These are phyloP conservation scores for Mucor lusitanicus DNA, from an alignment of 371 early-diverging fungal genomes.

Conservation along the genomic window DNA sequence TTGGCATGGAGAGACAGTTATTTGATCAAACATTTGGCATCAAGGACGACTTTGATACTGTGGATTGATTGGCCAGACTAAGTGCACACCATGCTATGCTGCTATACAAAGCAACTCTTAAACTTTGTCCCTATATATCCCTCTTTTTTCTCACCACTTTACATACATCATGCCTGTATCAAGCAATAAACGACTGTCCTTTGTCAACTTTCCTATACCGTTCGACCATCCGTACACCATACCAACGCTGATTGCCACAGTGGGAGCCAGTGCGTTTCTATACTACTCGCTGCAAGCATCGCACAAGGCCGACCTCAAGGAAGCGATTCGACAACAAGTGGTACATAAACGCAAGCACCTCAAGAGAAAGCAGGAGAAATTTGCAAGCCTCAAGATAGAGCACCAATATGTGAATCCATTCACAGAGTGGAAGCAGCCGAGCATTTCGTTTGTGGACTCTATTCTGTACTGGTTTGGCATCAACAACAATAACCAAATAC, in stretches of 20 bases:
- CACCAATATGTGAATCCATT: conserved; percentile 67
- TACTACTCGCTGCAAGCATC: conserved; percentile 49
- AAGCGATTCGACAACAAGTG: conserved; percentile 43
- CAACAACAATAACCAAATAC: conserved; percentile 13
- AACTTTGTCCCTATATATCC: not conserved
- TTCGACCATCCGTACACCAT: conserved; percentile 53
- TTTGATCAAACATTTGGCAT: conserved; percentile 82
- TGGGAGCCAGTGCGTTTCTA: conserved; percentile 43
- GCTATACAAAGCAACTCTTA: not conserved
- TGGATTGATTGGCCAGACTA: not conserved
- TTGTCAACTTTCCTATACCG: conserved; percentile 56
- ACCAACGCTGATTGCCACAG: conserved; percentile 37
- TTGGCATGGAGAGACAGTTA: conserved; percentile 66
- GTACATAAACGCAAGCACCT: conserved; percentile 34
- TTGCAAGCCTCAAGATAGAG: conserved; percentile 52
- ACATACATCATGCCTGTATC: not conserved
- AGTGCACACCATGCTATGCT: not conserved
- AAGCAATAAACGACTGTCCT: conserved; percentile 39
- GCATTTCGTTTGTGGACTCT: conserved; percentile 40
- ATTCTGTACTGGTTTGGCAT: conserved; percentile 45
- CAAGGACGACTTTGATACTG: conserved; percentile 77
- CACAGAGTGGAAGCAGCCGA: conserved; percentile 54
- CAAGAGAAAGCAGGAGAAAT: conserved; percentile 43
- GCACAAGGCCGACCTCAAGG: conserved; percentile 41
- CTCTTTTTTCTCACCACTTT: not conserved